Conservation (phyloP, 208 protist genomes). For the Leishmania turanica region DNA sequence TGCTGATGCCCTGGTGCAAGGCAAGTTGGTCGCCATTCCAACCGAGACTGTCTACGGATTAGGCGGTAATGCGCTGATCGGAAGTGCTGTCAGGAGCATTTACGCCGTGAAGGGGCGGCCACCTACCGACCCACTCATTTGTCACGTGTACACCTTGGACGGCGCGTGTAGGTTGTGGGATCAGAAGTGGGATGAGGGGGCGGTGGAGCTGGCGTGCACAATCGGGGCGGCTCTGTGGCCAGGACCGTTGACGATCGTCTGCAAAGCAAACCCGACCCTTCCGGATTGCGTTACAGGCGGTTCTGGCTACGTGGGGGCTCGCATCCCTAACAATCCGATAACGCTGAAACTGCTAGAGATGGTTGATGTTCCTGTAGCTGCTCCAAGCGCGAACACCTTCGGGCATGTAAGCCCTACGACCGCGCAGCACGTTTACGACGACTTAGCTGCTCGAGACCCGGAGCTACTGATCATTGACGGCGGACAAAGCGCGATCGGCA, state of each 20-base stretch:
- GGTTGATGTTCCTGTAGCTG: conserved; percentile 84
- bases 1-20: conserved; percentile 47
- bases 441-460: conserved; percentile 82
- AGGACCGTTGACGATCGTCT: conserved; percentile 93
- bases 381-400: conserved; percentile 94
- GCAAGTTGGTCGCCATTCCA: conserved; percentile 95
- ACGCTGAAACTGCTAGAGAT: conserved; percentile 68
- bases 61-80: conserved; percentile 94
- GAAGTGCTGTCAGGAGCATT: conserved; percentile 84
- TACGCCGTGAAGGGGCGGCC: conserved; percentile 97
- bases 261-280: conserved; percentile 55
- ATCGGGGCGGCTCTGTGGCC: conserved; percentile 88
- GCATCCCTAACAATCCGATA: conserved; percentile 79
- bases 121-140: conserved; percentile 96
- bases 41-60: conserved; percentile 99
- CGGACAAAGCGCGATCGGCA: conserved; percentile 86
- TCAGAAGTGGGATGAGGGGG: conserved; percentile 35
- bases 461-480: conserved; percentile 88
- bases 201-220: conserved; percentile 51
- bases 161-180: conserved; percentile 77
- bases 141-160: conserved; percentile 86
- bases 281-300: conserved; percentile 84
- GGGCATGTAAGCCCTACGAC: conserved; percentile 93
- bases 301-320: conserved; percentile 88
- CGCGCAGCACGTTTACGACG: conserved; percentile 89